These are phyloP conservation scores for Tetraselmis chui DNA, from an alignment of 139 green algal species.

Conservation along the genomic window DNA sequence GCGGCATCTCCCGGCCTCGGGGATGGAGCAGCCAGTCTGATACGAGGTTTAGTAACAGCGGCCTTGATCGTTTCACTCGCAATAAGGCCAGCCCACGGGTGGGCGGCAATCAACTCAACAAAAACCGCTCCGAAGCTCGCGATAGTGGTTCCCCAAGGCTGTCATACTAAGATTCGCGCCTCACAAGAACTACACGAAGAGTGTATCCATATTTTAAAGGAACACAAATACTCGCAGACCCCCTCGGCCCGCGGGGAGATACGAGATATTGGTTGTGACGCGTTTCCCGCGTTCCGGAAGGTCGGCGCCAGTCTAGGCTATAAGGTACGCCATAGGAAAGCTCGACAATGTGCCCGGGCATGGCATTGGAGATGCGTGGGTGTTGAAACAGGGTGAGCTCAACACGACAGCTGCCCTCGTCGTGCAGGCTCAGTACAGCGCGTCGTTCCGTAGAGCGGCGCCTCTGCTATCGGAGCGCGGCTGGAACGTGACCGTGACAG, in stretches of 20 bases:
- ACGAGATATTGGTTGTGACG: background rate
- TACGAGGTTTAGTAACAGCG: too few relatives aligned
- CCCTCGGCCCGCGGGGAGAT: background rate
- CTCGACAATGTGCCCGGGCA: background rate
- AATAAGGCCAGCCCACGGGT: too few relatives aligned
- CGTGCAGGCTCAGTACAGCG: background rate
- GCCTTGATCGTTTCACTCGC: too few relatives aligned
- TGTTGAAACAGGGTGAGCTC: background rate
- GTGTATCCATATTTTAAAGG: background rate
- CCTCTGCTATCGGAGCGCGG: background rate
- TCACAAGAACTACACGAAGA: background rate
- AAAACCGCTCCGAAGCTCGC: background rate
- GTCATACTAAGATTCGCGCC: background rate
- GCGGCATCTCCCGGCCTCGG: too few relatives aligned
- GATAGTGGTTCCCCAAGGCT: background rate
- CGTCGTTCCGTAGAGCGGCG: background rate
- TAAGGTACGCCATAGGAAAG: background rate
- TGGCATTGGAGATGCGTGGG: background rate
- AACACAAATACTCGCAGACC: background rate
- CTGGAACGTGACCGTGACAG: background rate
- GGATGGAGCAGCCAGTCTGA: too few relatives aligned
- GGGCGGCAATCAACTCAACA: too few relatives aligned
- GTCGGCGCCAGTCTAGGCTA: background rate
- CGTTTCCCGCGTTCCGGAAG: background rate
- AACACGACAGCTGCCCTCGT: background rate